Evolutionary conservation across 441 rosid genomes (phyloP).

Genomic region (Euphorbia corollata): DNA sequence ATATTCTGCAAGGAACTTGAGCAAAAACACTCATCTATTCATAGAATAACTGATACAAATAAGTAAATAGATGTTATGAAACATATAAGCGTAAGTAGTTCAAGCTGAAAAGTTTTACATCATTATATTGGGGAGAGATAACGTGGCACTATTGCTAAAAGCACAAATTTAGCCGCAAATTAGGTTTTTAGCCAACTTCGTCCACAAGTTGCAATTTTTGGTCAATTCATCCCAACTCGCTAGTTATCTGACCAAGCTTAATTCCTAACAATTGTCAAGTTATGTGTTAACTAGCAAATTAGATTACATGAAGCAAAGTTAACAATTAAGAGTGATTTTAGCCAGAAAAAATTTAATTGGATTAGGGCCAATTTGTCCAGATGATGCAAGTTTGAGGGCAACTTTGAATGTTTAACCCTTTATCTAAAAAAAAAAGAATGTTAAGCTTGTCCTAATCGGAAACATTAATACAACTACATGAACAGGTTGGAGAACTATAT

Average conservation of each 20-base stretch:
- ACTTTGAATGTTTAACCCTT: neutral
- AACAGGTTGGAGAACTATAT: neutral
- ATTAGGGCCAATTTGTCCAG: neutral
- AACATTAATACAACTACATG: neutral
- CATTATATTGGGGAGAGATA: neutral
- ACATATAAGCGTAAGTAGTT: neutral
- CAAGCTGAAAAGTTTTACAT: neutral
- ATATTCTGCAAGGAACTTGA: neutral
- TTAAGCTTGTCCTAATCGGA: neutral
- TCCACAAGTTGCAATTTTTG: neutral
- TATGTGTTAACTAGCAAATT: neutral
- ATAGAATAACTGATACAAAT: neutral
- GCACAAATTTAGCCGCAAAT: neutral
- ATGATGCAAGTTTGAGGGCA: neutral
- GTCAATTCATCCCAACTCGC: neutral
- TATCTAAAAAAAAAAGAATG: neutral
- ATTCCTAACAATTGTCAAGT: neutral
- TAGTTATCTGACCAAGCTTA: neutral
- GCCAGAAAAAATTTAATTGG: neutral
- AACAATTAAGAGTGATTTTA: neutral
- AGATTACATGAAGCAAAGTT: neutral
- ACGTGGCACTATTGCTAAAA: neutral
- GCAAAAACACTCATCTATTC: neutral
- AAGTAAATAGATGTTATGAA: neutral
- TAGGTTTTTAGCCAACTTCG: neutral